Evolutionary conservation across 1,284 basidiomycete species (phyloP), one percentile per base, ranked within the genome.

Genomic region (Melampsora americana): DNA sequence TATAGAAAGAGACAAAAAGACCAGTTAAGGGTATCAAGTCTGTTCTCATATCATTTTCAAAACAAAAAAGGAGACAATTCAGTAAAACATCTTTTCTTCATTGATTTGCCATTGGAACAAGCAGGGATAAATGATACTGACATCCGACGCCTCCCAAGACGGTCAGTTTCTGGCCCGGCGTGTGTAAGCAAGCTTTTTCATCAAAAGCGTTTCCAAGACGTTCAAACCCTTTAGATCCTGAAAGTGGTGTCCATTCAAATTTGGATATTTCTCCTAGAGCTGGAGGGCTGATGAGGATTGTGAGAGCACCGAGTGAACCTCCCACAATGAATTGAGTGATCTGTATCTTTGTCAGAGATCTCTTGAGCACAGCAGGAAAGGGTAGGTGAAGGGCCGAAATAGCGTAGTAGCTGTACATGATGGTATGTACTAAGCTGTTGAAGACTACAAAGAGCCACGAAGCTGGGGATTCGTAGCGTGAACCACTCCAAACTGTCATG

Each of bases 341-440:
- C 76, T 81, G 80, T 48, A 80, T 79, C 7, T 79, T 81, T 11
- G 80, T 81, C 77, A 81, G 79, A 48, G 72, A 76, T 28, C 79
- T 78, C 79, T 83, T 83, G 64, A 83, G 78, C 23, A 81, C 79
- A 3, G 77, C 78, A 35, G 82, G 81, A 77, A 82, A 81, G 23
- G 81, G 82, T 9, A 83, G 77, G 71, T 79, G 79, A 46, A 83
- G 42, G 14, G 80, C 78, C 26, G 82, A 79, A 70, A 80, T 78
- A 44, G 80, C 79, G 78, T 83, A 83, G 79, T 80, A 83, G 12
- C 78, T 79, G 80, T 82, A 82, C 80, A 77, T 78, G 77, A 80
- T 77, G 32, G 76, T 78, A 78, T 80, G 80, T 30, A 80, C 77
- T 28, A 78, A 72, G 66, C 77, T 78, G 74, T 80, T 80, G 73